phyloP scores from a whole-genome alignment of 2,329 filamentous ascomycete genomes.

The Fusarium sp. region DNA sequence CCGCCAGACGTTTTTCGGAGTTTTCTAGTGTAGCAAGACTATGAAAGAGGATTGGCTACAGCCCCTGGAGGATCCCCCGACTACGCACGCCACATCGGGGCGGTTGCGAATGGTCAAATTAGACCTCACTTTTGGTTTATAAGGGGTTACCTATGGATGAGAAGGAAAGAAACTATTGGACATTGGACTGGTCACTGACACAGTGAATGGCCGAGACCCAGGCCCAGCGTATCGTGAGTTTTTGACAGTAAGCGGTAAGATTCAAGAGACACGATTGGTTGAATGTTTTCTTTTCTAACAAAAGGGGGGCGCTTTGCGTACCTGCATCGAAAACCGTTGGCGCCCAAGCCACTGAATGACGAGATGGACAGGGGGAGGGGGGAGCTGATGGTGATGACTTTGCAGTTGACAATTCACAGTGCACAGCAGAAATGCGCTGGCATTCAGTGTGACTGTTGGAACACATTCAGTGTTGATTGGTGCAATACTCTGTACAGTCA shows the following conservation, averaged over 20 bases:
- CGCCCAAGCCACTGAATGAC: constrained; percentile 18
- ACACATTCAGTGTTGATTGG: not conserved
- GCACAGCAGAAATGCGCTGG: constrained; percentile 39
- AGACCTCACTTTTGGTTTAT: not conserved
- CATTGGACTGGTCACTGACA: not conserved
- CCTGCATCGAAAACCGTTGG: constrained; percentile 33
- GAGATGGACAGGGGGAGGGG: constrained; percentile 9
- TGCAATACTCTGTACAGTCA: no score
- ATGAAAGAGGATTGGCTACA: constrained; percentile 45
- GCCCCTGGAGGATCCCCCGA: not conserved
- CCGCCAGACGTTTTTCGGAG: constrained; percentile 27
- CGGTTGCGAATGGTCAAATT: constrained; percentile 7
- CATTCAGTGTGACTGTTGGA: constrained; percentile 20
- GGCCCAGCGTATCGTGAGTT: not conserved
- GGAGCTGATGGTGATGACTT: no score
- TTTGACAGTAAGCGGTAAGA: constrained; percentile 2
- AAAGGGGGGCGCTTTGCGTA: constrained; percentile 12
- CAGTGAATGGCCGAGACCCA: not conserved
- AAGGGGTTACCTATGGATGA: not conserved
- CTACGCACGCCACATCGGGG: constrained; percentile 25
- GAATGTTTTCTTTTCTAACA: not conserved
- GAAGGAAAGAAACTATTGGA: not conserved
- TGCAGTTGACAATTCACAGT: constrained; percentile 7
- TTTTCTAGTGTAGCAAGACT: constrained; percentile 32
- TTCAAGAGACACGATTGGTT: not conserved